These are phyloP conservation scores for Lepiota brunneoincarnata DNA, from an alignment of 768 basidiomycete species.

Conservation along the genomic window DNA sequence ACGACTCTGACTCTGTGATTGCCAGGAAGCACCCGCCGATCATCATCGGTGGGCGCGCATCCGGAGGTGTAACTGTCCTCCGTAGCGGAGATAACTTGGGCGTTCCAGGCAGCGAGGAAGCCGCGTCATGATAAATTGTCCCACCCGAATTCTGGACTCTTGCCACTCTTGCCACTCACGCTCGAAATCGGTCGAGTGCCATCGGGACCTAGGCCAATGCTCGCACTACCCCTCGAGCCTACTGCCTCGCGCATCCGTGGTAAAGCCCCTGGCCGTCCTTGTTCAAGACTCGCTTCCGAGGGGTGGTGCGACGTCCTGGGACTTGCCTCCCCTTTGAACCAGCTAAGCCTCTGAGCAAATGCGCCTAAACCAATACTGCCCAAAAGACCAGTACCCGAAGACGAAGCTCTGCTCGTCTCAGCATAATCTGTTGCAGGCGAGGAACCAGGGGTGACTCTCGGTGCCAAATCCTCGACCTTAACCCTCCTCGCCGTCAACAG, in stretches of 20 bases:
- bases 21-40: neutral
- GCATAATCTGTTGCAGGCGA: constrained; percentile 1
- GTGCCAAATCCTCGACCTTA: constrained; percentile 34
- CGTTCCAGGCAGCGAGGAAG: constrained; percentile 45
- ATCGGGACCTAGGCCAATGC: constrained; percentile 34
- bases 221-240: constrained; percentile 16
- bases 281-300: constrained; percentile 47
- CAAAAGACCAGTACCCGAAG: constrained; percentile 21
- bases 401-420: neutral
- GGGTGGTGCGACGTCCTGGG: constrained; percentile 23
- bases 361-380: constrained; percentile 46
- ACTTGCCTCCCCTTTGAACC: constrained; percentile 43
- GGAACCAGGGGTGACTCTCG: constrained; percentile 22
- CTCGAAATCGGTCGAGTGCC: constrained; percentile 55
- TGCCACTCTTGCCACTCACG: constrained; percentile 51
- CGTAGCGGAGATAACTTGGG: constrained; percentile 40
- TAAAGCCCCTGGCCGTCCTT: constrained; percentile 33
- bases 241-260: constrained; percentile 20
- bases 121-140: constrained; percentile 64
- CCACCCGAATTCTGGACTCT: constrained; percentile 51
- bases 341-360: constrained; percentile 51
- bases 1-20: neutral
- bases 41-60: constrained; percentile 11
- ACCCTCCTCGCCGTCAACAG: constrained; percentile 53
- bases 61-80: constrained; percentile 45